Conservation (phyloP, 129 eudicot genomes). For the Solidago caesia region DNA sequence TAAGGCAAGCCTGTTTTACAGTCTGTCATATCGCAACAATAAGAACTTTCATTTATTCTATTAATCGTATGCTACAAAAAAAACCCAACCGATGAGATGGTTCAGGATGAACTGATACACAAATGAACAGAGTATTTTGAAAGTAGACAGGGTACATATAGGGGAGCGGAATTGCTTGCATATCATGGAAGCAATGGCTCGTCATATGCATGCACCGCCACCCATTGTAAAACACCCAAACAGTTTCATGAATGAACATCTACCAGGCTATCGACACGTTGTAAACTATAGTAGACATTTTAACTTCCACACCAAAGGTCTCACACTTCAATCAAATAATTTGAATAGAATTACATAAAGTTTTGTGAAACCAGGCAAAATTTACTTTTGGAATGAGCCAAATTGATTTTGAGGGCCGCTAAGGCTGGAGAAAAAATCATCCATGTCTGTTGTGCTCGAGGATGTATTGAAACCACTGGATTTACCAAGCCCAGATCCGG, state of each 20-base stretch:
- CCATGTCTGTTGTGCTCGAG: slow-evolving; percentile 35
- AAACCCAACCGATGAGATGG: neutral
- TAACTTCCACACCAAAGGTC: slow-evolving; percentile 9
- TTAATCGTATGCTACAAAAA: slow-evolving; percentile 4
- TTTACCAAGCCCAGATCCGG: slow-evolving; percentile 62
- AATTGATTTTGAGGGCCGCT: slow-evolving; percentile 55
- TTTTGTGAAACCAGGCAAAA: neutral
- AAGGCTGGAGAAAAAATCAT: slow-evolving; percentile 63
- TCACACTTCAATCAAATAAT: slow-evolving; percentile 18
- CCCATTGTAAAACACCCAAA: neutral
- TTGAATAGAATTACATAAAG: slow-evolving; percentile 3
- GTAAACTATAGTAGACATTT: slow-evolving; percentile 13
- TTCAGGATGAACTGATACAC: neutral
- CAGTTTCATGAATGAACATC: neutral
- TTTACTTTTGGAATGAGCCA: slow-evolving; percentile 68
- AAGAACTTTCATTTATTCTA: neutral
- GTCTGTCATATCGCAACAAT: neutral
- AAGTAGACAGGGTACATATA: slow-evolving; percentile 2
- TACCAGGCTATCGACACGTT: slow-evolving; percentile 5
- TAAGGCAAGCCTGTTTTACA: neutral
- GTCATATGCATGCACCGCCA: slow-evolving; percentile 8
- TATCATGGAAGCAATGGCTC: neutral
- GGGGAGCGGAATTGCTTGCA: slow-evolving; percentile 13
- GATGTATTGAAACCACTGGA: slow-evolving; percentile 42
- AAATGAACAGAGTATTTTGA: slow-evolving; percentile 8